phyloP scores from a whole-genome alignment of 2,329 filamentous ascomycete species.

The Calonectria naviculata region DNA sequence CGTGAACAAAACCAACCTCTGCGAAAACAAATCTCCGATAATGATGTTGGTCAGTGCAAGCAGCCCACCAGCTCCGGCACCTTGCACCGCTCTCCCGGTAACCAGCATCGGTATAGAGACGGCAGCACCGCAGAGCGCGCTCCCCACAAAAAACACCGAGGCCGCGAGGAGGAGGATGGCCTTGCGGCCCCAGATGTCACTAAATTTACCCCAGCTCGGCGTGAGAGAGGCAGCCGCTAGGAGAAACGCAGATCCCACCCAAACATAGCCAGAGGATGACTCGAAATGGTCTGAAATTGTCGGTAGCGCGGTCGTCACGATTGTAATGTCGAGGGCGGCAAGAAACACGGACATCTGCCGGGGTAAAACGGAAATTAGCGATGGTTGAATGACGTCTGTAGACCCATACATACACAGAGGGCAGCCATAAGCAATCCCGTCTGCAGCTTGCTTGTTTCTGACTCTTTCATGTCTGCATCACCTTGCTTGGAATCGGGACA shows the following conservation, averaged over 20 bases:
- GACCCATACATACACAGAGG: background rate
- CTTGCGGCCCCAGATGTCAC: conserved; percentile 67
- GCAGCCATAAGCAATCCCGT: background rate
- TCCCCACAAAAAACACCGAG: conserved; percentile 60
- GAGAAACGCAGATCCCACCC: conserved; percentile 77
- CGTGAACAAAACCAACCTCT: background rate
- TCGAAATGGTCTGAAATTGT: conserved; percentile 68
- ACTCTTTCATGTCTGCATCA: background rate
- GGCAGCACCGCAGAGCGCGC: conserved; percentile 56
- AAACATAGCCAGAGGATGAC: conserved; percentile 74
- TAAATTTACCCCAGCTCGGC: conserved; percentile 73
- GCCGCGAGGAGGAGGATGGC: conserved; percentile 58
- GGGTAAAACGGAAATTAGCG: background rate
- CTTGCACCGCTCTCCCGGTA: conserved; percentile 57
- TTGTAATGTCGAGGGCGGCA: conserved; percentile 1
- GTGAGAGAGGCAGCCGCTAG: conserved; percentile 71
- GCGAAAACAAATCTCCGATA: conserved; percentile 59
- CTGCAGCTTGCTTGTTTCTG: background rate
- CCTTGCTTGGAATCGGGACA: background rate
- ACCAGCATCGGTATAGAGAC: conserved; percentile 60
- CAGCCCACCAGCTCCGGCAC: conserved; percentile 60
- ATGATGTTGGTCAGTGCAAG: conserved; percentile 61
- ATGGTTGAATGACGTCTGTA: background rate
- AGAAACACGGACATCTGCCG: conserved; percentile 1
- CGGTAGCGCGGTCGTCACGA: conserved; percentile 45